Percentiles rank a stretch among this genome's conserved stretches.
Conservation (phyloP, 768 basidiomycete species). For the Russula foetens region DNA sequence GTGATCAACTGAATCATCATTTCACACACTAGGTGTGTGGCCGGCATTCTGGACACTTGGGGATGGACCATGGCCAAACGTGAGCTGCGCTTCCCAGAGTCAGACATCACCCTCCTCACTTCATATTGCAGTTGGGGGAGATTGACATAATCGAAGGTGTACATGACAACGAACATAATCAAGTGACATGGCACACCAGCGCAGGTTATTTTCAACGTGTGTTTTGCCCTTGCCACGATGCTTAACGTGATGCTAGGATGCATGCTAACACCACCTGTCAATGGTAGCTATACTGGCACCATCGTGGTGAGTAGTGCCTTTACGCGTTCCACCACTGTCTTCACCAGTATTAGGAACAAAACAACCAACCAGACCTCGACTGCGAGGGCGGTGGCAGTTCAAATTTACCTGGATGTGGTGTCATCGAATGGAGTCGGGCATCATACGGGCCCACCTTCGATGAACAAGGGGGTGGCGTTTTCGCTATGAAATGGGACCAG, state of each 20-base stretch:
- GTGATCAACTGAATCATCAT: background rate
- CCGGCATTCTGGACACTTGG: constrained; percentile 76
- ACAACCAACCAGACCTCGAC: constrained; percentile 42
- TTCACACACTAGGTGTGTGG: constrained; percentile 54
- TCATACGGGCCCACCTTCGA: constrained; percentile 85
- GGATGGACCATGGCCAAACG: constrained; percentile 52
- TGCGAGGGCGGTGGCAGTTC: constrained; percentile 43
- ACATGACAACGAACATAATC: constrained; percentile 77
- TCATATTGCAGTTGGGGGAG: constrained; percentile 51
- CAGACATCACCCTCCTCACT: constrained; percentile 7
- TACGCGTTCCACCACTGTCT: background rate
- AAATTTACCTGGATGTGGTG: constrained; percentile 57
- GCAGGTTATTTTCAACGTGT: constrained; percentile 34
- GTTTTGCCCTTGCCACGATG: constrained; percentile 1
- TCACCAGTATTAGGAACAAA: constrained; percentile 32
- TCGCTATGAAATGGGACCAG: constrained; percentile 86
- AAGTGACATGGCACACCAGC: constrained; percentile 73
- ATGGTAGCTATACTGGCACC: constrained; percentile 51
- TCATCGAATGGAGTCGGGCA: constrained; percentile 70
- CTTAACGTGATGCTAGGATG: constrained; percentile 39
- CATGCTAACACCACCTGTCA: constrained; percentile 36
- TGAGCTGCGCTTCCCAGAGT: constrained; percentile 27
- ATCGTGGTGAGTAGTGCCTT: constrained; percentile 41
- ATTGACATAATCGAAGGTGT: constrained; percentile 83
- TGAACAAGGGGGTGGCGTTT: constrained; percentile 71